Percentiles rank a stretch among this genome's conserved stretches.
These are phyloP conservation scores for Cladophialophora yegresii DNA, from an alignment of 2,329 filamentous ascomycete species.

Conservation along the genomic window DNA sequence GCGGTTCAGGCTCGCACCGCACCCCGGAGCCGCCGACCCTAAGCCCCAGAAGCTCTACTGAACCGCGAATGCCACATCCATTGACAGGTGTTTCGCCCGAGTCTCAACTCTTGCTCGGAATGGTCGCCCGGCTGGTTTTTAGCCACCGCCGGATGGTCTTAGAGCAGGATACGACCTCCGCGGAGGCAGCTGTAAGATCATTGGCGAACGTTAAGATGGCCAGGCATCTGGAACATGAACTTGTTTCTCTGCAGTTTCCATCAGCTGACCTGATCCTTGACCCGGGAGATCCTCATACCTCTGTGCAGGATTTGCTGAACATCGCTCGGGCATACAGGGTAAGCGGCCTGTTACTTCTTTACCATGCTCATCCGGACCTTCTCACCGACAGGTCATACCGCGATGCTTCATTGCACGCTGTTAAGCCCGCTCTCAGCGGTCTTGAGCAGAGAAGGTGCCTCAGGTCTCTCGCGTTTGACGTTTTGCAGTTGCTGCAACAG, in stretches of 20 bases:
- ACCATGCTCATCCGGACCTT: slow-evolving; percentile 11
- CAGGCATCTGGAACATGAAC: slow-evolving; percentile 5
- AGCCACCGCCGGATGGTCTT: slow-evolving; percentile 3
- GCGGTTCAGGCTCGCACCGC: neutral
- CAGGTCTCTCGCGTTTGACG: slow-evolving; percentile 1
- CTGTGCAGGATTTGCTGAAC: slow-evolving; percentile 12
- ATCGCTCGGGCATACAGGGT: slow-evolving; percentile 15
- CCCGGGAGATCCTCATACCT: slow-evolving; percentile 10
- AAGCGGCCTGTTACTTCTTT: slow-evolving; percentile 14
- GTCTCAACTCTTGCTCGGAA: slow-evolving; percentile 12
- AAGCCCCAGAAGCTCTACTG: neutral
- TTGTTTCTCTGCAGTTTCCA: slow-evolving; percentile 11
- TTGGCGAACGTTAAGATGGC: neutral
- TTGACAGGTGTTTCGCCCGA: slow-evolving; percentile 16
- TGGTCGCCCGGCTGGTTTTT: slow-evolving; percentile 13
- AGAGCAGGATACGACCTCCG: neutral
- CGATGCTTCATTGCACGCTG: neutral
- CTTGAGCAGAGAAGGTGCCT: neutral
- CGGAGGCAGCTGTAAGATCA: neutral
- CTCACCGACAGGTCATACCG: neutral
- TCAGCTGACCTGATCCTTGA: slow-evolving; percentile 1
- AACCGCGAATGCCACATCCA: slow-evolving; percentile 16
- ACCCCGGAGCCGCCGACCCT: slow-evolving; percentile 4
- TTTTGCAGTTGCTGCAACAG: slow-evolving; percentile 3
- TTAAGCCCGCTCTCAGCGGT: too few species aligned